phyloP scores from a whole-genome alignment of 2,329 filamentous ascomycete species.

The Penicillium janthinellum region DNA sequence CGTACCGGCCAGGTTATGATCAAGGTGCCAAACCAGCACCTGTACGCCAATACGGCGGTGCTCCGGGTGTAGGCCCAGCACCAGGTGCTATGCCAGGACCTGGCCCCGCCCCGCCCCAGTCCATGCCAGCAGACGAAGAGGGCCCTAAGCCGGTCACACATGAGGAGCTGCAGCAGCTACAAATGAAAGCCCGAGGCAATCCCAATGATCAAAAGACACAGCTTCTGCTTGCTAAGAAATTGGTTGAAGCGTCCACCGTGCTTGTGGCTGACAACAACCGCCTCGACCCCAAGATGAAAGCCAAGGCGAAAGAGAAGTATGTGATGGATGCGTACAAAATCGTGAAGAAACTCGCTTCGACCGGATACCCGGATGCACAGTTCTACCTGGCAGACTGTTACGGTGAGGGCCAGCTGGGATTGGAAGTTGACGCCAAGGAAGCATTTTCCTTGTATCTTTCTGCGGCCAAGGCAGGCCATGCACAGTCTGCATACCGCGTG shows the following conservation, averaged over 20 bases:
- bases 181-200: slow-evolving; percentile 68
- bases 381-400: slow-evolving; percentile 91
- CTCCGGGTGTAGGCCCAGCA: slow-evolving; percentile 36
- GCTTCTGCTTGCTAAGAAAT: slow-evolving; percentile 74
- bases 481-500: slow-evolving; percentile 86
- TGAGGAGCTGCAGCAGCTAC: slow-evolving; percentile 75
- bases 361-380: slow-evolving; percentile 80
- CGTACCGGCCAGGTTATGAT: slow-evolving; percentile 56
- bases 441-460: slow-evolving; percentile 93
- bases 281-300: slow-evolving; percentile 64
- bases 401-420: slow-evolving; percentile 76
- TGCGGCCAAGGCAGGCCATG: slow-evolving; percentile 84
- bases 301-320: slow-evolving; percentile 76
- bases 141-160: slow-evolving; percentile 65
- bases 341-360: slow-evolving; percentile 79
- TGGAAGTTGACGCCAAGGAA: slow-evolving; percentile 83
- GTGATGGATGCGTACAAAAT: slow-evolving; percentile 85
- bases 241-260: slow-evolving; percentile 80
- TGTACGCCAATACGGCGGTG: slow-evolving; percentile 54
- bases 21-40: slow-evolving; percentile 51
- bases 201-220: slow-evolving; percentile 72
- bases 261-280: slow-evolving; percentile 76
- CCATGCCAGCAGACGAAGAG: slow-evolving; percentile 9
- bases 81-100: slow-evolving; percentile 34
- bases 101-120: slow-evolving; percentile 17